phyloP scores from a whole-genome alignment of 495 filamentous ascomycete genomes.

The Penicillium roqueforti region DNA sequence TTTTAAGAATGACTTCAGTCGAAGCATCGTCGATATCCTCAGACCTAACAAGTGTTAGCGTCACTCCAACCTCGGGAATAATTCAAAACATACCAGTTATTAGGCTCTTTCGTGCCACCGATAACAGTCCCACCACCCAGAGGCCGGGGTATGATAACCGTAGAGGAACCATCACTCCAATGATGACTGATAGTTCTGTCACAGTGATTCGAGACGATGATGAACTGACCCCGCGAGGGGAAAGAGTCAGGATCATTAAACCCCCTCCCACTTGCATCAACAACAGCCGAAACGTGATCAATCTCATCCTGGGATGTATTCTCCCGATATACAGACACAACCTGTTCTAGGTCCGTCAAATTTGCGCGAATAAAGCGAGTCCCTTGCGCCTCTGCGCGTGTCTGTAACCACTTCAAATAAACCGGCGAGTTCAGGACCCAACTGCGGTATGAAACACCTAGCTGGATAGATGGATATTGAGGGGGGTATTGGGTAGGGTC shows the following conservation, averaged over 20 bases:
- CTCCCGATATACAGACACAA: not conserved
- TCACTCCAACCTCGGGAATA: conserved; percentile 10
- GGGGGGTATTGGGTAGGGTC: conserved; percentile 2
- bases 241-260: conserved; percentile 25
- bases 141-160: conserved; percentile 44
- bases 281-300: conserved; percentile 26
- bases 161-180: conserved; percentile 25
- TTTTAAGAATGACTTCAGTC: not conserved
- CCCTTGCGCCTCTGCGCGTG: conserved; percentile 3
- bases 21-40: not conserved
- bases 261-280: conserved; percentile 47
- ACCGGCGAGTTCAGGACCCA: conserved; percentile 20
- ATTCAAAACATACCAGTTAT: conserved; percentile 34
- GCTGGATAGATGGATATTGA: conserved; percentile 5
- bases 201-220: conserved; percentile 24
- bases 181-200: conserved; percentile 45
- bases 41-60: conserved; percentile 6
- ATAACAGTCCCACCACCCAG: conserved; percentile 51
- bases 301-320: not conserved
- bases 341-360: conserved; percentile 6
- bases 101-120: conserved; percentile 50
- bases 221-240: conserved; percentile 12
- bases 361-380: conserved; percentile 8
- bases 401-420: conserved; percentile 12
- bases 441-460: conserved; percentile 12